A percentile compares a stretch with the other conserved stretches of the same genome.
phyloP scores from a whole-genome alignment of 23 red algal species.

The Agarophyton chilense region DNA sequence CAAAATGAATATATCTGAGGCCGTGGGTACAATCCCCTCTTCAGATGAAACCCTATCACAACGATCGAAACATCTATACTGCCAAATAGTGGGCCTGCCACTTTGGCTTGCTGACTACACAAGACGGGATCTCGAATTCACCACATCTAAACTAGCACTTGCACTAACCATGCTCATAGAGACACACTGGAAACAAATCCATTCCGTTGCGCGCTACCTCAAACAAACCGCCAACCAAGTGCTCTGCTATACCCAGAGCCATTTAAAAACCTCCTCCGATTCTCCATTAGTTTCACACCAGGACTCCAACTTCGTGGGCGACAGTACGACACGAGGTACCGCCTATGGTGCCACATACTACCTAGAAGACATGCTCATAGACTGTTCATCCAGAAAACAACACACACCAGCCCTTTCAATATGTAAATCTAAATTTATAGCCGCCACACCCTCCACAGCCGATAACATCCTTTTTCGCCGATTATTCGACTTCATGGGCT shows the following conservation, averaged over 20 bases:
- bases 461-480: neutral
- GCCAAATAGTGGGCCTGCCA: neutral
- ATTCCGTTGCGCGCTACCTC: neutral
- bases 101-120: conserved; percentile 4
- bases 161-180: neutral
- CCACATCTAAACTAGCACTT: neutral
- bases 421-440: neutral
- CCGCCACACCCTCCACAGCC: neutral
- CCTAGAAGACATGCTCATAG: neutral
- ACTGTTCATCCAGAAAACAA: neutral
- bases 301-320: neutral
- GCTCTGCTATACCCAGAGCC: neutral
- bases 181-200: neutral
- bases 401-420: neutral
- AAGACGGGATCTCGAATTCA: neutral
- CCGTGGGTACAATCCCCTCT: neutral
- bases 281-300: neutral
- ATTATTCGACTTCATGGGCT: neutral
- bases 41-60: neutral
- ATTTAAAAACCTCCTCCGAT: neutral
- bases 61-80: neutral
- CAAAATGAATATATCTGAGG: neutral
- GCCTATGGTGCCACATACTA: neutral
- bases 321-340: neutral
- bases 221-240: neutral